Evolutionary conservation across 31 red algal genomes (phyloP).

Genomic region (Asparagopsis taxiformis): DNA sequence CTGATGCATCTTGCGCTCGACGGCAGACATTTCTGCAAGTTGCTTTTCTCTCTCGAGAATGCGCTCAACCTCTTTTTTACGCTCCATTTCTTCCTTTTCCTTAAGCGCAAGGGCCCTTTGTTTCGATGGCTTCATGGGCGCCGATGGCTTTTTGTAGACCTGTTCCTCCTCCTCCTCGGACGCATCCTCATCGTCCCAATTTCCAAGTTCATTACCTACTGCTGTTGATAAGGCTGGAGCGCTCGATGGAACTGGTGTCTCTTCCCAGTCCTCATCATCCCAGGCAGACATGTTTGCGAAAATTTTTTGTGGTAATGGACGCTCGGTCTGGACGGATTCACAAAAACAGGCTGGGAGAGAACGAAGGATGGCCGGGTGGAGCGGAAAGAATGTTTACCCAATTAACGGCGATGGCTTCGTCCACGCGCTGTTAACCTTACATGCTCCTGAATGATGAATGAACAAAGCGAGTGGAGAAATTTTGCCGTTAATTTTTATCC

Average conservation of each 20-base stretch:
- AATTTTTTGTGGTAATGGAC: neutral
- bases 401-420: no score
- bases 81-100: conserved; percentile 42
- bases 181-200: conserved; percentile 72
- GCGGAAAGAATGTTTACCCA: no score
- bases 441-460: no score
- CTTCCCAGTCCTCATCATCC: conserved; percentile 56
- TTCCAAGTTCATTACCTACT: conserved; percentile 6
- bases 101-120: conserved; percentile 27
- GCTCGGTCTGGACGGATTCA: conserved; percentile 3
- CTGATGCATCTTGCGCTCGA: conserved; percentile 46
- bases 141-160: conserved; percentile 39
- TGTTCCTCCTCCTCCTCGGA: conserved; percentile 6
- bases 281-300: conserved; percentile 38
- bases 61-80: conserved; percentile 27
- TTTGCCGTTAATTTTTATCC: no score
- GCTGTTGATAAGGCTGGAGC: conserved; percentile 5
- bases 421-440: no score
- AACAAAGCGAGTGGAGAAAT: no score
- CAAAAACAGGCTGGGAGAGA: no score
- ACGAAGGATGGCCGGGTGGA: no score
- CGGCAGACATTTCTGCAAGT: conserved; percentile 37
- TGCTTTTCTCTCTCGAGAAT: conserved; percentile 49
- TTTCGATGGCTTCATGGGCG: conserved; percentile 71
- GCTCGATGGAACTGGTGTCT: neutral